Evolutionary conservation across 495 filamentous ascomycete species (phyloP), one percentile per base, ranked within the genome.

Genomic region (Letharia columbiana): DNA sequence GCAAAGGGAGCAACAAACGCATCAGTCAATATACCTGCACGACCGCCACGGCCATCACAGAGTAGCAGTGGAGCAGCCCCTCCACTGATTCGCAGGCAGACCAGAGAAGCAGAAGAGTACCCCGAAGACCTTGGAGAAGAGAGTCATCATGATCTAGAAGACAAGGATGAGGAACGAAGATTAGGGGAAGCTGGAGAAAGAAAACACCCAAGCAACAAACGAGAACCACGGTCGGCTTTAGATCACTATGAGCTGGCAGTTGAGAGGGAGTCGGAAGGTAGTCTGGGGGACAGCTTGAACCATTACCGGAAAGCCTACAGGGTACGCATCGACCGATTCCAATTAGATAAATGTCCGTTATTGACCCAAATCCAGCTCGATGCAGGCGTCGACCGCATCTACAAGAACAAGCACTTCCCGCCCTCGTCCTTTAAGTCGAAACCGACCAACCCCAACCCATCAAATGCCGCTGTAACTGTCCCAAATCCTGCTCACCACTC

Each of bases 191-290:
- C 76, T 71, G 69, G 75, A n/a, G 52, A 68, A 15, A 60, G 67
- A 23, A 52, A 61, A 54, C 60, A 58, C 63, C 68, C 68, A 12
- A 70, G 58, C 54, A 73, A 64, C 42, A 44, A 39, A 39, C 49
- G 75, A 41, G 88, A 91, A 69, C 91, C 89, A 17, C 77, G 77
- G 33, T 90, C 92, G 11, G 94, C 94, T 5, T 76, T 98, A 49
- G 94, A 97, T 71, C 90, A 96, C 74, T 98, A 95, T 71, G 94
- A 98, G 74, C 82, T 83, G 74, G 95, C 93, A 1, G 91, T 96
- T 11, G 91, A 96, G 77, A 90, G 84, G 71, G 95, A 98, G 76
- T 81, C 81, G 0, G 86, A 87, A 65, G 94, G 94, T 0, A 93
- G 82, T 64, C 77, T 98, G 28, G 93, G 94, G 6, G 94, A 98